phyloP scores from a whole-genome alignment of 768 basidiomycete genomes.

The Mycena galopus region DNA sequence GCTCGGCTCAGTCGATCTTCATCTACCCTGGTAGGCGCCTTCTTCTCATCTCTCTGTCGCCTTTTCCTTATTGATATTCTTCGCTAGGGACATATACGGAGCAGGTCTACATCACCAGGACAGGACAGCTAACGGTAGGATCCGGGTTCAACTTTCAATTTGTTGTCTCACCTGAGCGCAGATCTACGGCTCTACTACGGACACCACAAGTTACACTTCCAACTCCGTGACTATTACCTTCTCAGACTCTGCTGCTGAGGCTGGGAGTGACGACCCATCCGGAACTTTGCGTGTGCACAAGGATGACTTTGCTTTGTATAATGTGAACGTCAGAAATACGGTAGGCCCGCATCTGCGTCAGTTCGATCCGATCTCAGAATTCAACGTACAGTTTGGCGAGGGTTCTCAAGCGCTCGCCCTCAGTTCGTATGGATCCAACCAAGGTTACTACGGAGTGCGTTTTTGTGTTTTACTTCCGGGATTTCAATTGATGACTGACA shows the following conservation, averaged over 20 bases:
- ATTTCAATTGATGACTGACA: neutral
- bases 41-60: no score
- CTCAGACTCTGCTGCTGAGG: neutral
- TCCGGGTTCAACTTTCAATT: neutral
- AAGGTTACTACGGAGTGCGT: conserved; percentile 42
- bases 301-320: conserved; percentile 45
- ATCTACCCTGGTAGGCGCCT: conserved; percentile 8
- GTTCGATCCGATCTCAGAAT: neutral
- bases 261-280: conserved; percentile 26
- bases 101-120: conserved; percentile 13
- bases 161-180: neutral
- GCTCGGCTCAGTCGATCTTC: conserved; percentile 13
- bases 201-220: conserved; percentile 4
- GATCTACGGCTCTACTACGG: conserved; percentile 20
- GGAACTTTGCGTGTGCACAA: conserved; percentile 44
- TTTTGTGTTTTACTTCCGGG: neutral
- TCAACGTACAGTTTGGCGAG: conserved; percentile 36
- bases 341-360: neutral
- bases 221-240: conserved; percentile 11
- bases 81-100: conserved; percentile 27
- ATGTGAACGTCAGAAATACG: conserved; percentile 47
- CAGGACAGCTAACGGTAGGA: conserved; percentile 20
- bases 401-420: conserved; percentile 44
- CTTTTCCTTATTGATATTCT: neutral
- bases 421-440: conserved; percentile 41